Evolutionary conservation across 305 asterid species (phyloP).

Genomic region (Striga hermonthica): DNA sequence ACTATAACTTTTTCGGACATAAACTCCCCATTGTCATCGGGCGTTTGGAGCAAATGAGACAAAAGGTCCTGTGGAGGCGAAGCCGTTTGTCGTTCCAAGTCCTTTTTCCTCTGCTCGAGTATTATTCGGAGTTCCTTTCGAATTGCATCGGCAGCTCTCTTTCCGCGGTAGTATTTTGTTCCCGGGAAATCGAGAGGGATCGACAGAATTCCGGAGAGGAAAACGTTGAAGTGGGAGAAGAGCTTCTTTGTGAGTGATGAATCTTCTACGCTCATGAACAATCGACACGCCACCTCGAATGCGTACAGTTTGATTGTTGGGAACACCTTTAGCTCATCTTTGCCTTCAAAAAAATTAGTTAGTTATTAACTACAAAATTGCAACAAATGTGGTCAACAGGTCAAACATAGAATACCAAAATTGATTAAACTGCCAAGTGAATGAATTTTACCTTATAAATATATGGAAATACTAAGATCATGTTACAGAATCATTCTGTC

Average conservation of each 20-base stretch:
- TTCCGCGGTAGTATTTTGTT: constrained; percentile 30
- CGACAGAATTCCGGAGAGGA: constrained; percentile 34
- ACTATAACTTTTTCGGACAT: constrained; percentile 34
- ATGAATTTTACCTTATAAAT: too few species aligned
- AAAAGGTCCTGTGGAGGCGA: constrained; percentile 37
- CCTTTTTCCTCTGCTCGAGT: constrained; percentile 32
- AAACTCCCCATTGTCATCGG: constrained; percentile 37
- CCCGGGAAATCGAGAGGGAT: constrained; percentile 39
- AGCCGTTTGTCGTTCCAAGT: constrained; percentile 17
- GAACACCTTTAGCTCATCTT: constrained; percentile 32
- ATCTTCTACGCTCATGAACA: constrained; percentile 41
- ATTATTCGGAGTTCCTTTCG: constrained; percentile 28
- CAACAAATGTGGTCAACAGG: too few species aligned
- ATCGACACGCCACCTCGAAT: constrained; percentile 38
- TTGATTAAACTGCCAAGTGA: too few species aligned
- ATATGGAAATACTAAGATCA: too few species aligned
- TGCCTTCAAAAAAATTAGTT: constrained; percentile 18
- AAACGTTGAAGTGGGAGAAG: constrained; percentile 28
- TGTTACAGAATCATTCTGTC: too few species aligned
- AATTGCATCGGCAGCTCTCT: constrained; percentile 30
- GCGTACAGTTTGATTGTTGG: constrained; percentile 31
- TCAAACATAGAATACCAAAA: too few species aligned
- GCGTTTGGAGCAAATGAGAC: constrained; percentile 33
- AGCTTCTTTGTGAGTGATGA: constrained; percentile 23
- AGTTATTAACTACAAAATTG: too few species aligned